These are phyloP conservation scores for Emmonsia crescens DNA, from an alignment of 2,329 filamentous ascomycete genomes.

Conservation along the genomic window DNA sequence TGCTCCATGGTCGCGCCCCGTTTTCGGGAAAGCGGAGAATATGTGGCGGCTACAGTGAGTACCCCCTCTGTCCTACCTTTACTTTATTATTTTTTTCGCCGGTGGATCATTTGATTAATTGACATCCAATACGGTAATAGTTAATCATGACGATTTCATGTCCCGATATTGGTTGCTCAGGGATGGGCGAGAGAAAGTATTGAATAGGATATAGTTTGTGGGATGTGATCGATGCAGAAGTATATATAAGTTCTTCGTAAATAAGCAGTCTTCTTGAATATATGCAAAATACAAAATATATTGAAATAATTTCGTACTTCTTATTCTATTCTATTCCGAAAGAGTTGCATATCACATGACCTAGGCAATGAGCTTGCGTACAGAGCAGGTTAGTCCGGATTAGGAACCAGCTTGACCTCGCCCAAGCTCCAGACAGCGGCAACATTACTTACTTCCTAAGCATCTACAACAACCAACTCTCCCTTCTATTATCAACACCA, in stretches of 20 bases:
- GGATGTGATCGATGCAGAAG: neutral
- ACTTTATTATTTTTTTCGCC: neutral
- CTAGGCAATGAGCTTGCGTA: neutral
- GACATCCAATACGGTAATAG: conserved; percentile 6
- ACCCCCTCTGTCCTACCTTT: neutral
- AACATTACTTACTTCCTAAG: neutral
- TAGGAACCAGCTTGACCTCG: neutral
- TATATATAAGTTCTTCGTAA: neutral
- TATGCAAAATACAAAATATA: neutral
- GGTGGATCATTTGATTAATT: conserved; percentile 3
- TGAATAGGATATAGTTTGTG: conserved; percentile 22
- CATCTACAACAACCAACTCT: neutral
- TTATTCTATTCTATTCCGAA: neutral
- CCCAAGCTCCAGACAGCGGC: neutral
- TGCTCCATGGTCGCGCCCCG: conserved; percentile 72
- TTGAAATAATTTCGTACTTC: neutral
- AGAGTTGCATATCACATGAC: neutral
- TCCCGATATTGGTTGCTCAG: conserved; percentile 67
- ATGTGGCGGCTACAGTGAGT: conserved; percentile 82
- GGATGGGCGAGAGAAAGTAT: conserved; percentile 34
- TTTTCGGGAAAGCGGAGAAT: conserved; percentile 80
- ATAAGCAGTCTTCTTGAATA: neutral
- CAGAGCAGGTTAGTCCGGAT: neutral
- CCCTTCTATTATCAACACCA: neutral
- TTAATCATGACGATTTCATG: conserved; percentile 65